phyloP scores from a whole-genome alignment of 2,329 filamentous ascomycete genomes.

The Blumeriella jaapii region DNA sequence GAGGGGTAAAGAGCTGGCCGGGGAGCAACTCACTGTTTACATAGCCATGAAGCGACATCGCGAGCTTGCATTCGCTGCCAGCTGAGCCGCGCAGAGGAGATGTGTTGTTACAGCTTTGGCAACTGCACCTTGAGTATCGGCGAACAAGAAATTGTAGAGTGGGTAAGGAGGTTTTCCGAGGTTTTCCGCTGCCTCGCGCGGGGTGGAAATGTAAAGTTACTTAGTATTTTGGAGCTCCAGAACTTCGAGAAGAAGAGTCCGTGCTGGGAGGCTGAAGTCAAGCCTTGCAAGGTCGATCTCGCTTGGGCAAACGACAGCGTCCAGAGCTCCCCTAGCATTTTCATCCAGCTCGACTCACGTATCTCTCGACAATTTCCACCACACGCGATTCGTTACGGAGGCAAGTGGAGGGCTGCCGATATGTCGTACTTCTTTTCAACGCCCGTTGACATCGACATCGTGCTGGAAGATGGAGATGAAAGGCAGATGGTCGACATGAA shows the following conservation, averaged over 20 bases:
- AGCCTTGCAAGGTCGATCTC: neutral
- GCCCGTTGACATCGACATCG: constrained; percentile 96
- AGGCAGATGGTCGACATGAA: constrained; percentile 94
- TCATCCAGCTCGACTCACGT: constrained; percentile 8
- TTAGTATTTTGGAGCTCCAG: neutral
- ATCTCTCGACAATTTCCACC: constrained; percentile 4
- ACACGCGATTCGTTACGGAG: constrained; percentile 1
- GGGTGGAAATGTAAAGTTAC: constrained; percentile 1
- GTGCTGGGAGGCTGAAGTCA: constrained; percentile 8
- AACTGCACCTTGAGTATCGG: neutral
- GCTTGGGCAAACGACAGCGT: constrained; percentile 3
- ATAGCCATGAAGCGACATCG: constrained; percentile 41
- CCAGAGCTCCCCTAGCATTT: constrained; percentile 7
- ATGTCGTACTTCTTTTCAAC: constrained; percentile 99
- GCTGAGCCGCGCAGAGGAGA: constrained; percentile 14
- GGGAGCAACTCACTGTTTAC: constrained; percentile 37
- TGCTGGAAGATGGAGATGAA: constrained; percentile 90
- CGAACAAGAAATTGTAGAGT: too few species aligned
- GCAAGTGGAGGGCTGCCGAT: constrained; percentile 1
- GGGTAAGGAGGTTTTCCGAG: too few species aligned
- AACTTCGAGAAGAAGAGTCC: constrained; percentile 2
- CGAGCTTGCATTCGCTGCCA: constrained; percentile 18
- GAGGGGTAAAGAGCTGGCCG: neutral
- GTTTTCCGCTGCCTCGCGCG: constrained; percentile 1
- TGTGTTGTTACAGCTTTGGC: constrained; percentile 4